Percentiles rank a stretch among this genome's conserved stretches.
Conservation (phyloP, 2,329 filamentous ascomycete species). For the Rutstroemia sp. region DNA sequence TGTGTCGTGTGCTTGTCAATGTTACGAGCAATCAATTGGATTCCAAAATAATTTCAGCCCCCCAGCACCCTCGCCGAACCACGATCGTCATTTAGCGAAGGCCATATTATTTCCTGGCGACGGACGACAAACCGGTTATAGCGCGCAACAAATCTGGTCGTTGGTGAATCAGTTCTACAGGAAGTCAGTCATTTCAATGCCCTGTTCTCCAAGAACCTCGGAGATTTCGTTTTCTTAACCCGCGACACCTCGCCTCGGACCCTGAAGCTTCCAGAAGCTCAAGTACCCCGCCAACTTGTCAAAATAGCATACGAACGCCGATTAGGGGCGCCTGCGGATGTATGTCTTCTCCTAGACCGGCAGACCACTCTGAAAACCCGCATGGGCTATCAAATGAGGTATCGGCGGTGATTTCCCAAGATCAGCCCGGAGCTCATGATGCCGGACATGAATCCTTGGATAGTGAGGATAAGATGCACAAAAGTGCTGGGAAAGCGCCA, state of each 20-base stretch:
- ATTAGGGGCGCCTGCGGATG: constrained; percentile 24
- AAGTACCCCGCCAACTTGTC: constrained; percentile 26
- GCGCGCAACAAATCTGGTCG: background rate
- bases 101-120: background rate
- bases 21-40: background rate
- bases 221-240: background rate
- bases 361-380: constrained; percentile 19
- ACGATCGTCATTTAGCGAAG: constrained; percentile 8
- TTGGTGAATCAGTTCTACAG: background rate
- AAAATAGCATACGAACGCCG: constrained; percentile 17
- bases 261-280: constrained; percentile 6
- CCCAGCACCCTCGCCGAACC: background rate
- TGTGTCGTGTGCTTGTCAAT: background rate
- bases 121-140: background rate
- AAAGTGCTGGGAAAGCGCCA: constrained; percentile 1
- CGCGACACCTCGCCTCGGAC: background rate
- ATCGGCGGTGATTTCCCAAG: constrained; percentile 2
- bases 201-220: background rate
- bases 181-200: background rate
- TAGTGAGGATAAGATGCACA: constrained; percentile 6
- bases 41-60: background rate
- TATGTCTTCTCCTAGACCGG: constrained; percentile 28
- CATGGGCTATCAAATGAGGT: constrained; percentile 18
- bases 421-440: background rate
- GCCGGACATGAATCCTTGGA: background rate